These are phyloP conservation scores for Phytophthora pisi DNA, from an alignment of 352 stramenopile genomes.

Conservation along the genomic window DNA sequence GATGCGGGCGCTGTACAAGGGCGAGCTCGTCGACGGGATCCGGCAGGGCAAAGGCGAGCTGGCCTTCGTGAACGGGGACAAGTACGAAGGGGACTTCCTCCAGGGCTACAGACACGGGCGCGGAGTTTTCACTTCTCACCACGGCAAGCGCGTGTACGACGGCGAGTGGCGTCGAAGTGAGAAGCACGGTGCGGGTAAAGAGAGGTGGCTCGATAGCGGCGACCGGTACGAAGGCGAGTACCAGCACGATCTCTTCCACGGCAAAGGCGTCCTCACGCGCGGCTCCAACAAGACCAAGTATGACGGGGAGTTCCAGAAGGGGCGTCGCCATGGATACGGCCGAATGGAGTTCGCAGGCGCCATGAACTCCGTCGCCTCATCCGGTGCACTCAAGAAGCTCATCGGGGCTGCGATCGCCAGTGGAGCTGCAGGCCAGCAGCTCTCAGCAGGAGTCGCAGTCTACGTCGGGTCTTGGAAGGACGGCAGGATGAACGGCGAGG, in stretches of 20 bases:
- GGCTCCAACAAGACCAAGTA: constrained; percentile 56
- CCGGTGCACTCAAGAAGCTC: constrained; percentile 22
- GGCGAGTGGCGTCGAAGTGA: constrained; percentile 65
- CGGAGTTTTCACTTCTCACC: constrained; percentile 62
- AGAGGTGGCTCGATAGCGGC: constrained; percentile 53
- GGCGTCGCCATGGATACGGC: constrained; percentile 56
- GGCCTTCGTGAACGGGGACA: constrained; percentile 68
- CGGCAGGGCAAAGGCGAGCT: constrained; percentile 58
- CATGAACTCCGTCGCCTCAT: neutral
- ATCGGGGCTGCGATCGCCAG: constrained; percentile 21
- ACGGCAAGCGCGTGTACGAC: constrained; percentile 55
- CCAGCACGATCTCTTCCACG: constrained; percentile 58
- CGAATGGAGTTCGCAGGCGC: constrained; percentile 61
- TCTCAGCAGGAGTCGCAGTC: constrained; percentile 21
- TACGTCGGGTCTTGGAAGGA: constrained; percentile 73
- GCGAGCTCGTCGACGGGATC: constrained; percentile 60
- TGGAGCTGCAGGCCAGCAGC: neutral
- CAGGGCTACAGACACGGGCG: constrained; percentile 63
- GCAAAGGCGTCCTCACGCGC: constrained; percentile 50
- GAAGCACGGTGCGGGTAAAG: constrained; percentile 60
- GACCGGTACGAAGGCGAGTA: constrained; percentile 77
- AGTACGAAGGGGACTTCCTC: constrained; percentile 68
- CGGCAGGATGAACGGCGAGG: constrained; percentile 70
- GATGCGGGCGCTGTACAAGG: constrained; percentile 62
- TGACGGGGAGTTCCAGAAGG: constrained; percentile 62